phyloP scores from a whole-genome alignment of 768 basidiomycete species.

The Tricholomella constricta region DNA sequence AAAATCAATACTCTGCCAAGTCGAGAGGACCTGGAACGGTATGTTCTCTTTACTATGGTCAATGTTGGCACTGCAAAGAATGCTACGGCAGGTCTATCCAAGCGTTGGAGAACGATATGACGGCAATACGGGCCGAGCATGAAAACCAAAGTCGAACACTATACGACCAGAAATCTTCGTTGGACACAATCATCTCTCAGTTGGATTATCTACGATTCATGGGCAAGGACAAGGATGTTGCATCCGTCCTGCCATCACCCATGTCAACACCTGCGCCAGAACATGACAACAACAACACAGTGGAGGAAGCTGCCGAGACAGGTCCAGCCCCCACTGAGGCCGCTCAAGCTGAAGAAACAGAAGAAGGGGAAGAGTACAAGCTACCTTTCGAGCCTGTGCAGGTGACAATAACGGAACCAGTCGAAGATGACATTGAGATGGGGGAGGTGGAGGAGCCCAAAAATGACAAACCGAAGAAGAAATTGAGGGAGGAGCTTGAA shows the following conservation, averaged over 20 bases:
- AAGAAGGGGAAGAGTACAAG: constrained; percentile 44
- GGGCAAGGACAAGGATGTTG: constrained; percentile 64
- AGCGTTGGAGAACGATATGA: constrained; percentile 76
- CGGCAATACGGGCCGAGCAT: constrained; percentile 71
- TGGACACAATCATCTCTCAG: constrained; percentile 66
- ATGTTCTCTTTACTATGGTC: constrained; percentile 29
- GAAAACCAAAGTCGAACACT: constrained; percentile 70
- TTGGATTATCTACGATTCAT: constrained; percentile 62
- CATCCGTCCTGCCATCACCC: constrained; percentile 45
- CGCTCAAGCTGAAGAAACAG: constrained; percentile 30
- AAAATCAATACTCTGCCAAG: constrained; percentile 78
- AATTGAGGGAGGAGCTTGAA: constrained; percentile 70
- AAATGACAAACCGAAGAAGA: constrained; percentile 52
- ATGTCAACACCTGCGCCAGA: constrained; percentile 55
- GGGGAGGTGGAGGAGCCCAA: constrained; percentile 83
- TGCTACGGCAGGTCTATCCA: constrained; percentile 55
- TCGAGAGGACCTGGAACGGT: constrained; percentile 78
- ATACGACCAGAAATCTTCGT: constrained; percentile 64
- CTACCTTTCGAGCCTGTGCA: constrained; percentile 19
- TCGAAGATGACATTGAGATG: constrained; percentile 82
- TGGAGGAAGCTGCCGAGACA: constrained; percentile 12
- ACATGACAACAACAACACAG: constrained; percentile 14
- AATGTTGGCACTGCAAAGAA: background rate
- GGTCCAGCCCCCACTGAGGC: constrained; percentile 1
- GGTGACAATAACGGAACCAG: constrained; percentile 16